Conservation (phyloP, 129 eudicot genomes). For the Calendula officinalis region DNA sequence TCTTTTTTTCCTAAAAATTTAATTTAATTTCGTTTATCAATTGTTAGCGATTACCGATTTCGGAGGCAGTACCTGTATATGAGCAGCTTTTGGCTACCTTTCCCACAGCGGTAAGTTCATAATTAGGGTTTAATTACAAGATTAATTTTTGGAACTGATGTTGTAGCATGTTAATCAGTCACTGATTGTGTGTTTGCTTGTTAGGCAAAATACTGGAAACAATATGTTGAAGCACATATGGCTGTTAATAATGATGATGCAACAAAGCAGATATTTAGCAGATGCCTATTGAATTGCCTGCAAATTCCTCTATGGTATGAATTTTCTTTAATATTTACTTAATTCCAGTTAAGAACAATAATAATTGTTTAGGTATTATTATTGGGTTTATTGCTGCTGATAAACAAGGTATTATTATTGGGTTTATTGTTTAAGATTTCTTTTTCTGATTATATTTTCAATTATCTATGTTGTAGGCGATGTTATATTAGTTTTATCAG, state of each 20-base stretch:
- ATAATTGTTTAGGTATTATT: too few relatives aligned
- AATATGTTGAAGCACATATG: conserved; percentile 96
- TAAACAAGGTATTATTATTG: too few relatives aligned
- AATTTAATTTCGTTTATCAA: not conserved
- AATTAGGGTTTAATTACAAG: conserved; percentile 9
- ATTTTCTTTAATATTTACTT: not conserved
- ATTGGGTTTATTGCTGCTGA: conserved; percentile 5
- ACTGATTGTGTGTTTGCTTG: conserved; percentile 6
- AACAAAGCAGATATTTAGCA: conserved; percentile 80
- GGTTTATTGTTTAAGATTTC: too few relatives aligned
- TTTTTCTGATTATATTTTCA: conserved; percentile 1
- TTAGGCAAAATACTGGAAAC: conserved; percentile 98
- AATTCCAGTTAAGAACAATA: too few relatives aligned
- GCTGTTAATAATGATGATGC: conserved; percentile 88
- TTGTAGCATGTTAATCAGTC: not conserved
- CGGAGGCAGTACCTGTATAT: conserved; percentile 76
- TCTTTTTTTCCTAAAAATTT: not conserved
- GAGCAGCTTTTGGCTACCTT: conserved; percentile 80
- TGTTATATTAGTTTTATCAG: conserved; percentile 92
- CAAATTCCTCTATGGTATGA: conserved; percentile 88
- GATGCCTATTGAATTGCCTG: conserved; percentile 87
- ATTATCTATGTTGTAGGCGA: conserved; percentile 57
- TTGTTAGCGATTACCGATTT: conserved; percentile 67
- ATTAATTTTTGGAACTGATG: conserved; percentile 10
- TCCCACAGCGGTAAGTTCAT: conserved; percentile 75